phyloP scores from a whole-genome alignment of 1,284 basidiomycete genomes.

The Papiliotrema flavescens region DNA sequence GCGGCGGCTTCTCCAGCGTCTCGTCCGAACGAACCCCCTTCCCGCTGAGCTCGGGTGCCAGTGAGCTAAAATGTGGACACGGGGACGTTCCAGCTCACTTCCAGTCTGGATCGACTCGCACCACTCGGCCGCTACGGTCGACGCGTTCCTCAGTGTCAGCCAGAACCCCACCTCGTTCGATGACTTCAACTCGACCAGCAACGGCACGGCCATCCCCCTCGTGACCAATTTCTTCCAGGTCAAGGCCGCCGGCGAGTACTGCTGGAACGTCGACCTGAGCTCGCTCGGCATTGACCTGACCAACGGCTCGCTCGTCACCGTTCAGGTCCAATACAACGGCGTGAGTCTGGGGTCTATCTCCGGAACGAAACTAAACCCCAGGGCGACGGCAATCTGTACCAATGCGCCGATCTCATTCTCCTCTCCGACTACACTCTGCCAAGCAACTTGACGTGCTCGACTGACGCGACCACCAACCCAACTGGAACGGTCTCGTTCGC shows the following conservation, averaged over 20 bases:
- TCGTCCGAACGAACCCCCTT: constrained; percentile 58
- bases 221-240: constrained; percentile 56
- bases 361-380: constrained; percentile 53
- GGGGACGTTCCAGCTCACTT: constrained; percentile 14
- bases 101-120: constrained; percentile 35
- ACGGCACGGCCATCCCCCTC: constrained; percentile 34
- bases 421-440: constrained; percentile 54
- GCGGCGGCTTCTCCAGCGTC: constrained; percentile 45
- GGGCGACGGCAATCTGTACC: constrained; percentile 65
- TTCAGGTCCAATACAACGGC: constrained; percentile 36
- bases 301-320: constrained; percentile 46
- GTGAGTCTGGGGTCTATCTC: constrained; percentile 44
- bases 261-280: constrained; percentile 60
- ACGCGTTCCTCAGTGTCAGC: constrained; percentile 55
- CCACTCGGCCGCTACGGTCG: constrained; percentile 50
- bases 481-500: constrained; percentile 1
- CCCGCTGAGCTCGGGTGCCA: constrained; percentile 58
- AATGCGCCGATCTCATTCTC: constrained; percentile 71
- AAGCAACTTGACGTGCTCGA: constrained; percentile 51
- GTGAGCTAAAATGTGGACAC: constrained; percentile 44
- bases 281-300: constrained; percentile 52
- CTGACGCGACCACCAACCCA: constrained; percentile 7
- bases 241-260: constrained; percentile 53
- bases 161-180: constrained; percentile 57
- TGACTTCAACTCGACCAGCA: constrained; percentile 57